These are phyloP conservation scores for Penicillium cosmopolitanum DNA, from an alignment of 495 filamentous ascomycete genomes.

Conservation along the genomic window DNA sequence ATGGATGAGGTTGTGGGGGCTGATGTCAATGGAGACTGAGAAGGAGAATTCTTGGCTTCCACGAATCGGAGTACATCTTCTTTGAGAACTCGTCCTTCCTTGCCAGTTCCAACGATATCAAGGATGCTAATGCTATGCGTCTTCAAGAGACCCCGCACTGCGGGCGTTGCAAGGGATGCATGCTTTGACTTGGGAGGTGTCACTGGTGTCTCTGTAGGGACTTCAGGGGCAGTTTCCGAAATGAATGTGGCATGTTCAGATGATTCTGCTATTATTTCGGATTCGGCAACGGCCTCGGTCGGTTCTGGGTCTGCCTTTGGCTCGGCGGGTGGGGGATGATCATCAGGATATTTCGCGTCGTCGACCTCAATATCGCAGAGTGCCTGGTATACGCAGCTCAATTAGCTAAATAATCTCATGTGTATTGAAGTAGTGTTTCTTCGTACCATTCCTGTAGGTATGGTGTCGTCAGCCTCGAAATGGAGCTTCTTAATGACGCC, in stretches of 20 bases:
- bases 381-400: conserved; percentile 35
- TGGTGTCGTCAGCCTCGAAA: conserved; percentile 95
- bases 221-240: not conserved
- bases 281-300: conserved; percentile 22
- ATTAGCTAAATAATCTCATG: conserved; percentile 6
- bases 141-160: conserved; percentile 85
- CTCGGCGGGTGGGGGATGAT: conserved; percentile 45
- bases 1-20: conserved; percentile 17
- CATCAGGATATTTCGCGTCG: conserved; percentile 60
- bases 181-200: conserved; percentile 51
- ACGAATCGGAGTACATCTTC: conserved; percentile 86
- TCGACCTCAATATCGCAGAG: conserved; percentile 61
- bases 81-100: conserved; percentile 88
- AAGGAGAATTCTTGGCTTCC: conserved; percentile 30
- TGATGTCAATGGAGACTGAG: not conserved
- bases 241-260: conserved; percentile 14
- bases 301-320: conserved; percentile 35
- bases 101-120: conserved; percentile 82
- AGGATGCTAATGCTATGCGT: conserved; percentile 74
- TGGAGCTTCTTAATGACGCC: conserved; percentile 96
- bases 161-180: conserved; percentile 82
- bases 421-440: not conserved
- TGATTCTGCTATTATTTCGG: conserved; percentile 23
- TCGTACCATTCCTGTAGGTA: conserved; percentile 78
- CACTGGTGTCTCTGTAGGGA: conserved; percentile 1